phyloP scores from a whole-genome alignment of 106 monocot species.

The Acorus gramineus region DNA sequence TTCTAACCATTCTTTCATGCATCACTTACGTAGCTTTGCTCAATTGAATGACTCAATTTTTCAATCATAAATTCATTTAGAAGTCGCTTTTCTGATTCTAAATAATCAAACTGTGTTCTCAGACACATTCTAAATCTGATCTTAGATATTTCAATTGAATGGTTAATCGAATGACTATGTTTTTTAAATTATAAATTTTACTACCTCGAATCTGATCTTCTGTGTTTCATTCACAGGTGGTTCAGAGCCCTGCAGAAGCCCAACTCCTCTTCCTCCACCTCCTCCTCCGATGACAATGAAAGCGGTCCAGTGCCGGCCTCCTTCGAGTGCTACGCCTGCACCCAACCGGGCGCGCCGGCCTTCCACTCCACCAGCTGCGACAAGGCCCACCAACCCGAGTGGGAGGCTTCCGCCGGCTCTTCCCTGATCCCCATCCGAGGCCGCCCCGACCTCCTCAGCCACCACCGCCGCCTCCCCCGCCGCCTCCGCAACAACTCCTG shows the following conservation, averaged over 20 bases:
- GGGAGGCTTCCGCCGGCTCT: slow-evolving; percentile 69
- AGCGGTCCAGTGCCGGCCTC: slow-evolving; percentile 1
- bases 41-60: not conserved
- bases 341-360: slow-evolving; percentile 43
- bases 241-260: not conserved
- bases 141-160: too few species aligned
- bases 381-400: slow-evolving; percentile 39
- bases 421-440: slow-evolving; percentile 67
- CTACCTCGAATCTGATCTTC: too few species aligned
- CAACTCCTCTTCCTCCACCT: not conserved
- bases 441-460: slow-evolving; percentile 2
- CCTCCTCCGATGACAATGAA: not conserved
- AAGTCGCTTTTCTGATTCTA: too few species aligned
- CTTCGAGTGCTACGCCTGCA: slow-evolving; percentile 74
- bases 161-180: too few species aligned
- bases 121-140: too few species aligned
- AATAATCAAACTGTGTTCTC: too few species aligned
- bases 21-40: not conserved
- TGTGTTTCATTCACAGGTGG: too few species aligned
- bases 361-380: slow-evolving; percentile 78
- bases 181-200: too few species aligned
- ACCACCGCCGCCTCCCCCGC: not conserved
- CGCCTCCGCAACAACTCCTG: not conserved
- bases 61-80: too few species aligned
- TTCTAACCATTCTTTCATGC: not conserved